Evolutionary conservation across 2,329 filamentous ascomycete genomes (phyloP).

Genomic region (Penicillium freii): DNA sequence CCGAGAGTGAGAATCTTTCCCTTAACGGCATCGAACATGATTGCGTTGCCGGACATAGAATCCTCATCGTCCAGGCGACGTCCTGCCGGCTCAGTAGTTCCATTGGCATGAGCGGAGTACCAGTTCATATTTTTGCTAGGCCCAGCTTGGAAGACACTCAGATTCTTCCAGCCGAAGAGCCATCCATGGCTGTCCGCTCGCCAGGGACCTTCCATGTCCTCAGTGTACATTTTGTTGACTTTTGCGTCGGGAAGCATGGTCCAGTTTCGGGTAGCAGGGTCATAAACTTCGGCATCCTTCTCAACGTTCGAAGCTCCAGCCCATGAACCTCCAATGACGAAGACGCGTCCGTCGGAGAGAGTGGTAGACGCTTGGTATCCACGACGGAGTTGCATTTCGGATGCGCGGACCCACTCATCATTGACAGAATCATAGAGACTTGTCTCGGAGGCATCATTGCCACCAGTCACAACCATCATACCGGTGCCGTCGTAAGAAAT

Average conservation of each 20-base stretch:
- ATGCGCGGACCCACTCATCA: slow-evolving; percentile 34
- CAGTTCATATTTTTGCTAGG: slow-evolving; percentile 57
- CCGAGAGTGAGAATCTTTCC: slow-evolving; percentile 58
- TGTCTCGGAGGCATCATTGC: slow-evolving; percentile 49
- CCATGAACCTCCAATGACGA: slow-evolving; percentile 60
- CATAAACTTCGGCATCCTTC: slow-evolving; percentile 59
- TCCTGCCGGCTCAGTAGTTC: slow-evolving; percentile 45
- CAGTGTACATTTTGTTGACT: slow-evolving; percentile 47
- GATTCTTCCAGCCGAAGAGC: slow-evolving; percentile 52
- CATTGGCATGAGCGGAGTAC: slow-evolving; percentile 50
- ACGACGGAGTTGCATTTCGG: slow-evolving; percentile 47
- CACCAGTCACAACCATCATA: slow-evolving; percentile 55
- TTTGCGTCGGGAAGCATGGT: slow-evolving; percentile 46
- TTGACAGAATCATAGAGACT: slow-evolving; percentile 42
- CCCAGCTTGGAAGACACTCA: slow-evolving; percentile 55
- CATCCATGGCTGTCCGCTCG: slow-evolving; percentile 55
- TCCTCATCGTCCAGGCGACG: slow-evolving; percentile 46
- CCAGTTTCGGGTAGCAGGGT: slow-evolving; percentile 50
- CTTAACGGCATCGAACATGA: slow-evolving; percentile 57
- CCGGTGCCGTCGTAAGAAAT: slow-evolving; percentile 52
- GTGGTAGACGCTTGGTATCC: slow-evolving; percentile 56
- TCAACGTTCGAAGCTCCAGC: slow-evolving; percentile 46
- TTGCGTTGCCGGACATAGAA: slow-evolving; percentile 56
- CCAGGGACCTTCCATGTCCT: slow-evolving; percentile 40
- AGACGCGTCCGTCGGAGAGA: slow-evolving; percentile 54